Conservation (phyloP, 2,329 filamentous ascomycete species). For the Meredithiella fracta region DNA sequence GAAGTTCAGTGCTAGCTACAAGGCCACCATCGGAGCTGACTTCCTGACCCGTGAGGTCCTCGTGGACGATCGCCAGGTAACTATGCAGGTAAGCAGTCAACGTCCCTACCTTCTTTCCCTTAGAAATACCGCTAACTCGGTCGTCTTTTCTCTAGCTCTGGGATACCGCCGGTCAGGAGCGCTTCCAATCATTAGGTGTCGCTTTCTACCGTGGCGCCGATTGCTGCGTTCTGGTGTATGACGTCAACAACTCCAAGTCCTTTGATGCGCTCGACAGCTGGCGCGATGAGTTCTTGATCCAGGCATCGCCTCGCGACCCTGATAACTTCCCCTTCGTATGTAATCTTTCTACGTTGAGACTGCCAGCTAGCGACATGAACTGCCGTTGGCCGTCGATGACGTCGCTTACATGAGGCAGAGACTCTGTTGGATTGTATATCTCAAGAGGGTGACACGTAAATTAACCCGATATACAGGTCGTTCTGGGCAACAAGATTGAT, state of each 20-base stretch:
- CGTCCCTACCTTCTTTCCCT: background rate
- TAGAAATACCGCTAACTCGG: conserved; percentile 14
- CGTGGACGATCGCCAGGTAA: conserved; percentile 91
- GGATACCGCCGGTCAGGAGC: conserved; percentile 94
- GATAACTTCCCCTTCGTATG: conserved; percentile 95
- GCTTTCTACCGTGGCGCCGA: conserved; percentile 96
- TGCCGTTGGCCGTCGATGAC: background rate
- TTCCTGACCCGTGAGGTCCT: conserved; percentile 96
- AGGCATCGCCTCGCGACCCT: conserved; percentile 88
- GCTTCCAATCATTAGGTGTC: conserved; percentile 91
- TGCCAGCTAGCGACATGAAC: background rate
- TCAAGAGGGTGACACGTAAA: conserved; percentile 16
- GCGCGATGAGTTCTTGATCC: conserved; percentile 95
- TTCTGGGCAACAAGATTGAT: conserved; percentile 98
- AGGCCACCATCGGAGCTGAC: conserved; percentile 96
- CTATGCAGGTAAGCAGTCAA: conserved; percentile 60
- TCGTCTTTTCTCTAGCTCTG: conserved; percentile 49
- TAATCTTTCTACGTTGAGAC: conserved; percentile 14
- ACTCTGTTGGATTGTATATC: background rate
- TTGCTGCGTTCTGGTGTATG: conserved; percentile 94
- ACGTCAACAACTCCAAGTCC: conserved; percentile 98
- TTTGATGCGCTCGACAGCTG: conserved; percentile 97
- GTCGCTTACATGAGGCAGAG: background rate
- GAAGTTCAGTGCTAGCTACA: conserved; percentile 99
- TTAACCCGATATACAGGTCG: conserved; percentile 40